A percentile compares a stretch with the other conserved stretches of the same genome.
phyloP scores from a whole-genome alignment of 176 grass and related monocot genomes.

The Ensete glaucum region DNA sequence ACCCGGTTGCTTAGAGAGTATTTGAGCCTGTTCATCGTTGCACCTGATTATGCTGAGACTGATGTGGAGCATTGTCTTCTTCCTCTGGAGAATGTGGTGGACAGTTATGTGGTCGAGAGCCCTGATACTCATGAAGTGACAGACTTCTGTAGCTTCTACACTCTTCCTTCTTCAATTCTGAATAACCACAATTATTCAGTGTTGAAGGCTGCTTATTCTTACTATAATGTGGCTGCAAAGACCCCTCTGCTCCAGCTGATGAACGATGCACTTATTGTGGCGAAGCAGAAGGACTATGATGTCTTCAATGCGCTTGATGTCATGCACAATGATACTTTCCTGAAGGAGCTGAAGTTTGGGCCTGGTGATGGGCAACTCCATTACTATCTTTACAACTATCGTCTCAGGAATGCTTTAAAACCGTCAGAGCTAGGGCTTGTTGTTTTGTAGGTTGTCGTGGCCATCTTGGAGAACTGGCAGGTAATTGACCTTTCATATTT shows the following conservation, averaged over 20 bases:
- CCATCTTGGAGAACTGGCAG: not conserved
- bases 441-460: constrained; percentile 49
- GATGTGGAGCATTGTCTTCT: constrained; percentile 99
- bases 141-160: constrained; percentile 97
- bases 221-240: constrained; percentile 87
- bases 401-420: constrained; percentile 53
- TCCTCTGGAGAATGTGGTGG: constrained; percentile 68
- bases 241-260: constrained; percentile 88
- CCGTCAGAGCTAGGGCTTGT: constrained; percentile 85
- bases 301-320: constrained; percentile 97
- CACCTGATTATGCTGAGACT: constrained; percentile 81
- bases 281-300: constrained; percentile 87
- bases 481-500: constrained; percentile 14
- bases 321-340: constrained; percentile 86
- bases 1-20: constrained; percentile 67
- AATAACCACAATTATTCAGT: constrained; percentile 80
- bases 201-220: constrained; percentile 90
- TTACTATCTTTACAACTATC: constrained; percentile 97
- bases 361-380: constrained; percentile 95
- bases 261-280: constrained; percentile 86
- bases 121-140: constrained; percentile 92
- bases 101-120: constrained; percentile 95
- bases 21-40: constrained; percentile 59
- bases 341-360: constrained; percentile 95
- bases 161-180: constrained; percentile 73